Percentiles rank a stretch among this genome's conserved stretches.
phyloP scores from a whole-genome alignment of 495 filamentous ascomycete genomes.

The Neurospora africana region DNA sequence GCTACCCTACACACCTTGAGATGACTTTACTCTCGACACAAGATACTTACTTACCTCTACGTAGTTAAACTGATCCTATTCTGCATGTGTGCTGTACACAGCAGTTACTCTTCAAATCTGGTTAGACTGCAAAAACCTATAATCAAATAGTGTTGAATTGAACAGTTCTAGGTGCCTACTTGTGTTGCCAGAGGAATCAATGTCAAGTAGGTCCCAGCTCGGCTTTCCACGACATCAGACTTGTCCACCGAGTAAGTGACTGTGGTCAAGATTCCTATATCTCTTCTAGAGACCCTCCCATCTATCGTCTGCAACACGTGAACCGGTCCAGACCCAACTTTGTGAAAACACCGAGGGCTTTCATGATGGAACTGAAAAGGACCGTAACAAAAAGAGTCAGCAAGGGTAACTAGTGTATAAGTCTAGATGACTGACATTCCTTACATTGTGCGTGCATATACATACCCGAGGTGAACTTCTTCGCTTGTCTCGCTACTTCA shows the following conservation, averaged over 20 bases:
- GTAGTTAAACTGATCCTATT: not conserved
- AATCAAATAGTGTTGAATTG: not conserved
- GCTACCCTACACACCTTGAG: not conserved
- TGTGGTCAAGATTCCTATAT: not conserved
- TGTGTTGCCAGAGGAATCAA: not conserved
- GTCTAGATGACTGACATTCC: not conserved
- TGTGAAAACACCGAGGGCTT: not conserved
- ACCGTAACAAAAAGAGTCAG: not conserved
- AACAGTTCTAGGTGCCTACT: not conserved
- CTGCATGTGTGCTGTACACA: not conserved
- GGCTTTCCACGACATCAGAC: not conserved
- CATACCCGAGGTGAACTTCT: not conserved
- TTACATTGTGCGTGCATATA: not conserved
- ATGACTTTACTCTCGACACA: not conserved
- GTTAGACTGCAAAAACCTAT: no score
- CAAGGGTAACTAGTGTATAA: not conserved
- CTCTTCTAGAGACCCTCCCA: not conserved
- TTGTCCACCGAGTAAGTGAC: not conserved
- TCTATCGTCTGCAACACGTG: not conserved
- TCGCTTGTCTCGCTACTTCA: not conserved
- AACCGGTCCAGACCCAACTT: not conserved
- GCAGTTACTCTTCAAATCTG: not conserved
- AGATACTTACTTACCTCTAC: not conserved
- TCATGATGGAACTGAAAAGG: not conserved
- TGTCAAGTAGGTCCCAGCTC: not conserved